These are phyloP conservation scores for Boletus insuetus DNA, from an alignment of 768 basidiomycete genomes.

Conservation along the genomic window DNA sequence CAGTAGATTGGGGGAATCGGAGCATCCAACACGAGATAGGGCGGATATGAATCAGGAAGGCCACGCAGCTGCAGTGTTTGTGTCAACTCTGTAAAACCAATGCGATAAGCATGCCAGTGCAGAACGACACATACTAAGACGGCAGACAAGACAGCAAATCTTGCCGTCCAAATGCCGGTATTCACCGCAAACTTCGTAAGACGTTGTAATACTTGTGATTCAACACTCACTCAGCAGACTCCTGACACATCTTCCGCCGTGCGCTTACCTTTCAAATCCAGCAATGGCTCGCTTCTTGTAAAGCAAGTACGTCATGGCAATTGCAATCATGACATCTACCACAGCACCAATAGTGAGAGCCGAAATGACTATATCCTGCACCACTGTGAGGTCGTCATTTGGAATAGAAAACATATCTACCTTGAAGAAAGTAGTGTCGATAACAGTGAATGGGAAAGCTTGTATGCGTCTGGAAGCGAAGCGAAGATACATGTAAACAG, in stretches of 20 bases:
- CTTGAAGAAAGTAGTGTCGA: background rate
- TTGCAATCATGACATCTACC: slow-evolving; percentile 12
- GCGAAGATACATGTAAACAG: background rate
- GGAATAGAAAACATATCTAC: background rate
- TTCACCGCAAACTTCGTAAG: slow-evolving; percentile 17
- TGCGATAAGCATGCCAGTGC: too few relatives aligned
- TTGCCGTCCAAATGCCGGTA: slow-evolving; percentile 47
- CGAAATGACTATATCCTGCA: background rate
- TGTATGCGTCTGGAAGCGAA: background rate
- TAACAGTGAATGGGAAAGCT: background rate
- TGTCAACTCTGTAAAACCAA: too few relatives aligned
- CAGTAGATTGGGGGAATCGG: too few relatives aligned
- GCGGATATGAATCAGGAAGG: too few relatives aligned
- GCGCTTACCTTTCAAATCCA: background rate
- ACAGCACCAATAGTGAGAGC: background rate
- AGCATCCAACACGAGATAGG: too few relatives aligned
- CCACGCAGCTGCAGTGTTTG: too few relatives aligned
- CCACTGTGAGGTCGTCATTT: background rate
- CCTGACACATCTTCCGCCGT: too few relatives aligned
- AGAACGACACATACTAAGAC: slow-evolving; percentile 7
- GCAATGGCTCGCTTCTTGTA: background rate
- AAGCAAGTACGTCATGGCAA: slow-evolving; percentile 10
- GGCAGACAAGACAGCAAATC: slow-evolving; percentile 21
- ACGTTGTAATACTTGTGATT: slow-evolving; percentile 8
- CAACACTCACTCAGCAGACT: background rate